A percentile compares a stretch with the other conserved stretches of the same genome.
phyloP scores from a whole-genome alignment of 2,329 filamentous ascomycete genomes.

The Ceratocystis harringtonii region DNA sequence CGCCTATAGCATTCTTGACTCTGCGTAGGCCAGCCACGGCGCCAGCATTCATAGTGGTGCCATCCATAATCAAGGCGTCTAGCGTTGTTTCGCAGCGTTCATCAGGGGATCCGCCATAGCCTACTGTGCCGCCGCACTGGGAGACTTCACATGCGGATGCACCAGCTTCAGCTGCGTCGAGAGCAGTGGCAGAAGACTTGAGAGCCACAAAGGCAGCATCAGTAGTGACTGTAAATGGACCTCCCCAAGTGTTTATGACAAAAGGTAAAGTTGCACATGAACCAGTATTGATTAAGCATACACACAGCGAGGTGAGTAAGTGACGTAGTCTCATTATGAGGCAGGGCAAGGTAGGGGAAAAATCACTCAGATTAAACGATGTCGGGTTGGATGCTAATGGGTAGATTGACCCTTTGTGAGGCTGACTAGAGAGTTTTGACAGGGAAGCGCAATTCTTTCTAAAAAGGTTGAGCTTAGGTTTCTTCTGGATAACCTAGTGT shows the following conservation, averaged over 20 bases:
- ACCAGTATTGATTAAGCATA: neutral
- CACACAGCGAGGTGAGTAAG: neutral
- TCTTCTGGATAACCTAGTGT: too few species aligned
- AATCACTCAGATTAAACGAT: too few species aligned
- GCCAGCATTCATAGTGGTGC: conserved; percentile 36
- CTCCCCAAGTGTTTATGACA: conserved; percentile 41
- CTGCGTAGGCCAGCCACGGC: conserved; percentile 38
- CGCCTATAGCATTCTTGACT: conserved; percentile 33
- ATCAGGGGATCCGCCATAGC: conserved; percentile 40
- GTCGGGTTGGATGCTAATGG: too few species aligned
- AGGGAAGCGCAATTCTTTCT: too few species aligned
- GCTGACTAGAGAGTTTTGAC: too few species aligned
- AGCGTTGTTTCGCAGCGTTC: conserved; percentile 43
- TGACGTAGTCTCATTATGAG: neutral
- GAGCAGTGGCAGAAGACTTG: conserved; percentile 25
- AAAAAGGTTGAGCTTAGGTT: too few species aligned
- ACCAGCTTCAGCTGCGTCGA: conserved; percentile 39
- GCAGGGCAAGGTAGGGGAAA: too few species aligned
- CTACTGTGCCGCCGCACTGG: conserved; percentile 40
- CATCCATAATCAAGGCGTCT: conserved; percentile 45
- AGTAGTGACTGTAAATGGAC: conserved; percentile 36
- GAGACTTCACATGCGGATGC: conserved; percentile 36
- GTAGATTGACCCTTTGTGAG: too few species aligned
- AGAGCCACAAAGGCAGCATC: conserved; percentile 34
- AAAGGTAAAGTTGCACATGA: conserved; percentile 26